Conservation (phyloP, 306 rosid genomes). For the Malus orientalis region DNA sequence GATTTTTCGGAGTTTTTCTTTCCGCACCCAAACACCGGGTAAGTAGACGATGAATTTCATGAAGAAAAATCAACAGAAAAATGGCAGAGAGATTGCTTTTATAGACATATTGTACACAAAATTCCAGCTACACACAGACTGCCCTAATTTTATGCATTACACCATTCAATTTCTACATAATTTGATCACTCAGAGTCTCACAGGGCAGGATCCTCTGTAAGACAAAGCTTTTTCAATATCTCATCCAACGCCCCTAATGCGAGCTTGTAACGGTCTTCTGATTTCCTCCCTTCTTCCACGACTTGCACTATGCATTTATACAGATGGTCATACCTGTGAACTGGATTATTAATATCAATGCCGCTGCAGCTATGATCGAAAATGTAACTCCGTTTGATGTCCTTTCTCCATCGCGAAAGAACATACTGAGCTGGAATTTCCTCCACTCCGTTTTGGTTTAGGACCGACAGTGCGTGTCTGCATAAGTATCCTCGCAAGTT, state of each 20-base stretch:
- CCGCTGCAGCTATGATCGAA: constrained; percentile 32
- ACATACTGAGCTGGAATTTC: constrained; percentile 58
- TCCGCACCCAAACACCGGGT: too few species aligned
- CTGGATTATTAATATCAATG: constrained; percentile 44
- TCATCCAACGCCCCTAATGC: constrained; percentile 39
- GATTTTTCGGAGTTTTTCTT: too few species aligned
- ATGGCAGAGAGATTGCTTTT: background rate
- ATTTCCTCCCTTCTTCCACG: constrained; percentile 64
- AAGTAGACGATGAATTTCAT: background rate
- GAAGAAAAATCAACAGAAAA: background rate
- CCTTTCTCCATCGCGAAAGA: constrained; percentile 67
- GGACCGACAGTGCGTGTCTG: constrained; percentile 58
- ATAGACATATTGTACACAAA: background rate
- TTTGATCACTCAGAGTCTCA: background rate
- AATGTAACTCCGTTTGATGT: constrained; percentile 38
- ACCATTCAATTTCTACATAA: background rate
- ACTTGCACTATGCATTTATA: constrained; percentile 56
- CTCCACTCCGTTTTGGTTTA: constrained; percentile 49
- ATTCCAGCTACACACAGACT: background rate
- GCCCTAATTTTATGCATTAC: background rate
- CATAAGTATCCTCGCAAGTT: constrained; percentile 64
- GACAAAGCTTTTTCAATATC: constrained; percentile 47
- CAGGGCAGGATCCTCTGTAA: constrained; percentile 18
- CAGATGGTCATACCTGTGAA: constrained; percentile 54
- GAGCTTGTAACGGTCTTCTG: constrained; percentile 35